Evolutionary conservation across 2,329 filamentous ascomycete species (phyloP), one percentile per base, ranked within the genome.

Genomic region (Penicillium sp.): DNA sequence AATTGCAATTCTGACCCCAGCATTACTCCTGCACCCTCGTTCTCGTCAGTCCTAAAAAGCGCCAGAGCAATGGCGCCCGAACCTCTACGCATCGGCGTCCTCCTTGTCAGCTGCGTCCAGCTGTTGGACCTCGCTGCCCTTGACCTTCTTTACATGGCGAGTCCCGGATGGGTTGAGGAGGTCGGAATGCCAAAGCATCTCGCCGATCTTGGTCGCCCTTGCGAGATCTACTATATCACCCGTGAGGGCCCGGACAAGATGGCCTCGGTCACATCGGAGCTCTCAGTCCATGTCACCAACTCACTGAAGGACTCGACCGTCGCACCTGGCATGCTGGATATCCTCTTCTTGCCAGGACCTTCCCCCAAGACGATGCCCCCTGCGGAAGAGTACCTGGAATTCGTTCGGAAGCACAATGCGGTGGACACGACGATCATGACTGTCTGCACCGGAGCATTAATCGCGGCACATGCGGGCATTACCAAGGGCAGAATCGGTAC

Each of bases 131-230:
- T 77, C 40, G 67, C 73, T 13, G 66, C 71, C 18, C 65, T 78
- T 10, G 76, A 79, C 57, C 69, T 77, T 43, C 70, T 79, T 52
- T 68, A 67, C 57, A 79, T 79, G 74, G 57, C 71, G 16, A 68
- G 61, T 2, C 69, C 68, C 2, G 57, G 60, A 27, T 69, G 68
- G 58, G 59, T 78, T 24, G 19, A 54, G 24, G 66, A 65, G 33
- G 70, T 71, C 60, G 59, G 68, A 5, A 65, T 77, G 14, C 74
- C 76, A 2, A 60, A 65, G 41, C 64, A 71, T 2, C 58, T 77
- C 16, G 33, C 69, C 14, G 54, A 67, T 16, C 63, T 69, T 18
- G 69, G 68, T 22, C 50, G 67, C 16, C 62, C 72, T 10, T 65
- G 69, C 41, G 44, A 68, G 33, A 72, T 75, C 46, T 62, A 69